These are phyloP conservation scores for Kodamaea hsintzibuensis DNA, from an alignment of 805 yeast species.

Conservation along the genomic window DNA sequence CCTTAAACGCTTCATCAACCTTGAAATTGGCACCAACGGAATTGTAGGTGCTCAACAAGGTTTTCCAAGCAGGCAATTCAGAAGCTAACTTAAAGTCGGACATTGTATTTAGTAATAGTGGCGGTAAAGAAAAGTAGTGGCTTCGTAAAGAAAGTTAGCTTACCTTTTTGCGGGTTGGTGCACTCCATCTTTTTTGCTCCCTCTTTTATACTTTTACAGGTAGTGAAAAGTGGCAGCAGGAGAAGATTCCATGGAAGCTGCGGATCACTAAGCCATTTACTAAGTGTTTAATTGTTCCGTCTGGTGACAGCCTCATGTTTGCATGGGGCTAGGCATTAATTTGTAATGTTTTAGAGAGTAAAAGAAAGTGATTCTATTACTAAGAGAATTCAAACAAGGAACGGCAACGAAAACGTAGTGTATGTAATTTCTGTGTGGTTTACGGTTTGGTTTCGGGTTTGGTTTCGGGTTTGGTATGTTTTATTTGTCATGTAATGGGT, in stretches of 20 bases:
- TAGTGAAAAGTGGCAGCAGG: not conserved
- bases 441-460: too few relatives aligned
- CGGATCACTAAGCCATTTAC: not conserved
- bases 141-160: not conserved
- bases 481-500: too few relatives aligned
- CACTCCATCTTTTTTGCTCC: slow-evolving; percentile 6
- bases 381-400: too few relatives aligned
- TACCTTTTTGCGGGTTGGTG: slow-evolving; percentile 3
- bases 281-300: too few relatives aligned
- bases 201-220: not conserved
- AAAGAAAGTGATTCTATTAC: too few relatives aligned
- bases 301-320: too few relatives aligned
- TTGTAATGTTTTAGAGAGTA: too few relatives aligned
- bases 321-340: too few relatives aligned
- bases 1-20: slow-evolving; percentile 74
- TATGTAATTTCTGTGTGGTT: too few relatives aligned
- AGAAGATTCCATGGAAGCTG: not conserved
- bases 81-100: slow-evolving; percentile 54
- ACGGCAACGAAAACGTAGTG: too few relatives aligned
- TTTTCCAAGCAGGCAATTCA: slow-evolving; percentile 83
- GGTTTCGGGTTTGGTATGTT: too few relatives aligned
- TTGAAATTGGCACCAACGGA: slow-evolving; percentile 67
- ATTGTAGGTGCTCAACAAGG: slow-evolving; percentile 71
- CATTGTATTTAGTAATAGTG: not conserved
- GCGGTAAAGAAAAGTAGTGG: not conserved